Percentiles rank a stretch among this genome's conserved stretches.
Conservation (phyloP, 176 grass and related monocot genomes). For the Bonia amplexicaulis region DNA sequence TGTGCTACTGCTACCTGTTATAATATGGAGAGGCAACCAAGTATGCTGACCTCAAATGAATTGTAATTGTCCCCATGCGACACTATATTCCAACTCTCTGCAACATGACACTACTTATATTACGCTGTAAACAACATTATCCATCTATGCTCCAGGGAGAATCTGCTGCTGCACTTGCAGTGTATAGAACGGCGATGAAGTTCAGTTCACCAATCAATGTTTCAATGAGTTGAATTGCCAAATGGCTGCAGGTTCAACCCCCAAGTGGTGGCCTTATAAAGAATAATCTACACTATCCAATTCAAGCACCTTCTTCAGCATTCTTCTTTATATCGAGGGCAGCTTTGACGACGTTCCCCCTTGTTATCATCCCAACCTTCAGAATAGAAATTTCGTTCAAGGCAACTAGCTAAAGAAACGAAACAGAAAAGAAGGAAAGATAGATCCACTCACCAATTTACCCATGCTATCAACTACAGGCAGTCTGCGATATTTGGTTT, state of each 20-base stretch:
- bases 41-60: conserved; percentile 19
- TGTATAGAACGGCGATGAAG: not conserved
- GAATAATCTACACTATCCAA: conserved; percentile 1
- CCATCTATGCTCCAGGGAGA: conserved; percentile 2
- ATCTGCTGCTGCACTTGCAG: not conserved
- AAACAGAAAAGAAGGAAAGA: not conserved
- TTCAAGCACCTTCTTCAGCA: conserved; percentile 22
- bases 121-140: not conserved
- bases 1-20: not conserved
- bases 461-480: not conserved
- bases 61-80: not conserved
- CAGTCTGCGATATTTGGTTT: not conserved
- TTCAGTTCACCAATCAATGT: conserved; percentile 8
- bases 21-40: not conserved
- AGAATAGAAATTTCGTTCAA: not conserved
- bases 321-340: conserved; percentile 45
- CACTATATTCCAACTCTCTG: not conserved
- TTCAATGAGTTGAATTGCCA: not conserved
- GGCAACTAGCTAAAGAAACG: not conserved
- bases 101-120: conserved; percentile 14
- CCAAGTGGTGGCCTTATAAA: not conserved
- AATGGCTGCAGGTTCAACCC: conserved; percentile 7
- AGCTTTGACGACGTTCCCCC: conserved; percentile 40
- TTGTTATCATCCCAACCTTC: conserved; percentile 51
- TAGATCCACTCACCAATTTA: too few species aligned